Percentiles rank a stretch among this genome's conserved stretches.
Evolutionary conservation across 768 basidiomycete species (phyloP).

Genomic region (Pulveroboletus ravenelii): DNA sequence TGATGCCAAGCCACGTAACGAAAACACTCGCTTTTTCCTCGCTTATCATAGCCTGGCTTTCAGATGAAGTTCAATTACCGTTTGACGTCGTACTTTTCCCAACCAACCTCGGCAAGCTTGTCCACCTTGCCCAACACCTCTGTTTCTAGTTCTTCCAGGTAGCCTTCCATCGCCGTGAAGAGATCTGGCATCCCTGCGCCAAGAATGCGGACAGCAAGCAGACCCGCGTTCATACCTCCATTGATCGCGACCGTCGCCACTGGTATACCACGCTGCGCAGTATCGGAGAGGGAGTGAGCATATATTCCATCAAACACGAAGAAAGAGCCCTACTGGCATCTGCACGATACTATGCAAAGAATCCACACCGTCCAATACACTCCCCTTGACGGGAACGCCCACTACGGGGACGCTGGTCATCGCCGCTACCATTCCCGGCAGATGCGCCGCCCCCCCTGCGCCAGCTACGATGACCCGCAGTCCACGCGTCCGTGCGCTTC

Average conservation of each 20-base stretch:
- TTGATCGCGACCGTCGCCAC: conserved; percentile 98
- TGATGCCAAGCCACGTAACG: too few relatives aligned
- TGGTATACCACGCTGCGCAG: conserved; percentile 80
- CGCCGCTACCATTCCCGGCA: conserved; percentile 97
- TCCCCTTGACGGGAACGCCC: conserved; percentile 96
- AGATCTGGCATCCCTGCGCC: conserved; percentile 67
- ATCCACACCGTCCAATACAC: conserved; percentile 90
- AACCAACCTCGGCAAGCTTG: conserved; percentile 73
- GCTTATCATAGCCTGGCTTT: too few relatives aligned
- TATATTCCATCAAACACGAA: background rate
- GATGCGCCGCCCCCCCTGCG: conserved; percentile 96
- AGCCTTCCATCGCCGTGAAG: conserved; percentile 62
- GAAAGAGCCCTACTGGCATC: conserved; percentile 77
- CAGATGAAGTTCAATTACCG: too few relatives aligned
- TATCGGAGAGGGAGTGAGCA: background rate
- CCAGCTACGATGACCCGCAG: conserved; percentile 83
- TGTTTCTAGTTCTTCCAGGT: conserved; percentile 60
- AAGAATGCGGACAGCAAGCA: conserved; percentile 89
- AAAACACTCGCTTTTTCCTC: too few relatives aligned
- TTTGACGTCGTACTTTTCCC: conserved; percentile 72
- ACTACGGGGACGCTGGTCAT: conserved; percentile 91
- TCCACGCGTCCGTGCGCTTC: conserved; percentile 63
- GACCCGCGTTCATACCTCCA: conserved; percentile 88
- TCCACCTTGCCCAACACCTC: conserved; percentile 80
- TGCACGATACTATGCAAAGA: conserved; percentile 97